phyloP scores from a whole-genome alignment of 1,284 basidiomycete genomes.

The Vanrija sp. region DNA sequence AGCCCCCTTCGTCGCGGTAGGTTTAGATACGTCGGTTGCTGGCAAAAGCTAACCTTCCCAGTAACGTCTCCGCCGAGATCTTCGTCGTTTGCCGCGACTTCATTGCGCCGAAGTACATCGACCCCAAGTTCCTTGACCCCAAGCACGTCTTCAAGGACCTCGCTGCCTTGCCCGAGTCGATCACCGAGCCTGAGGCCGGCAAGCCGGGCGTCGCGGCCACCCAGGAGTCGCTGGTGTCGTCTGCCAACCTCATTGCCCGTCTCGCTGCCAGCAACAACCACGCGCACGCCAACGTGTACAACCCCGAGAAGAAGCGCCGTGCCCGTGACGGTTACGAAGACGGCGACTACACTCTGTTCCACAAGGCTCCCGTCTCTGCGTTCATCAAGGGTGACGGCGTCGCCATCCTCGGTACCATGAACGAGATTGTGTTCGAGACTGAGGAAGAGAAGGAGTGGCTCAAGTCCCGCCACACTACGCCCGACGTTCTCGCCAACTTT shows the following conservation, averaged over 20 bases:
- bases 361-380: slow-evolving; percentile 64
- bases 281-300: slow-evolving; percentile 82
- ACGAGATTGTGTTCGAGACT: slow-evolving; percentile 75
- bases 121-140: slow-evolving; percentile 97
- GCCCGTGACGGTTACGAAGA: slow-evolving; percentile 94
- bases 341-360: slow-evolving; percentile 88
- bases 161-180: slow-evolving; percentile 51
- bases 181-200: slow-evolving; percentile 25
- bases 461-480: slow-evolving; percentile 64
- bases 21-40: slow-evolving; percentile 22
- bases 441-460: slow-evolving; percentile 88
- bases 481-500: slow-evolving; percentile 76
- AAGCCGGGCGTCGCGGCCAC: slow-evolving; percentile 21
- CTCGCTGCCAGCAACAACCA: slow-evolving; percentile 35
- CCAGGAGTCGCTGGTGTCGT: slow-evolving; percentile 26
- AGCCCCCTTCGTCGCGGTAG: slow-evolving; percentile 93
- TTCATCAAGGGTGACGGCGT: slow-evolving; percentile 78
- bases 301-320: slow-evolving; percentile 92
- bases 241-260: slow-evolving; percentile 37
- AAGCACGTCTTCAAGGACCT: slow-evolving; percentile 95
- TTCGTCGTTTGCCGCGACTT: slow-evolving; percentile 98
- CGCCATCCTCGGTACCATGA: slow-evolving; percentile 72
- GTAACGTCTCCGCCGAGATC: slow-evolving; percentile 99
- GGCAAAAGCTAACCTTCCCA: slow-evolving; percentile 35
- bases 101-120: slow-evolving; percentile 90